Base-by-base conservation (phyloP, 352 stramenopile species). In the Thalassiosira ordinaria region DNA sequence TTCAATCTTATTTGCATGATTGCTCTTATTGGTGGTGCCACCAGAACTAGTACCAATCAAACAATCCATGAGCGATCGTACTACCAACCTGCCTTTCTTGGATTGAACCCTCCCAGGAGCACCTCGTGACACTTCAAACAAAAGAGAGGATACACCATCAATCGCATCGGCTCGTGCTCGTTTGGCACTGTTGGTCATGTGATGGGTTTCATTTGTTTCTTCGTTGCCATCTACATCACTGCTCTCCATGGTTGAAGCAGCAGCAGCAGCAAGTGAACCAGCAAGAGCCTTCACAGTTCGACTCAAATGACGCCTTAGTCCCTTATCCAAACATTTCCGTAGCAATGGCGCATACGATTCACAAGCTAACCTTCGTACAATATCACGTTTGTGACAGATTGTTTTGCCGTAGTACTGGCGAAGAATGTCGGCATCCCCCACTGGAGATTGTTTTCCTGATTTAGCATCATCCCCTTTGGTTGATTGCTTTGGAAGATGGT, bases 321-420 rank as follows among this genome's bases (percentile, higher is more conserved):
- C 79, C n/a, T 69, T 87, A 16, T 89, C 76, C 9, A 49, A 76
- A 13, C 91, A 83, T 63, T 91, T 91, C 70, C 90, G 68, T 47
- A 95, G 67, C 0, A 93, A 49, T 8, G 88, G 90, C 26, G 90
- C 88, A 80, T 89, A 93, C 1, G 87, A 80, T 71, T 95, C 88
- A 16, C 85, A 85, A n/a, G 86, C 80, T 35, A 95, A 80, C 55
- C 87, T 66, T 46, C 90, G 52, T n/a, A 93, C 72, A 49, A 92
- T 46, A 33, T 93, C 87, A 66, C 87, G 78, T 74, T 80, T 84
- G 63, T 91, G 80, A 37, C 75, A 90, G n/a, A 95, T 73, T 0
- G 85, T 91, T 51, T 80, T 74, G 33, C 88, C 90, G 63, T 95
- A 95, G 35, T 93, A 93, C 68, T 91, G 68, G 33, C 90, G 67